Conservation (phyloP, 306 rosid species). For the Glycine latifolia region DNA sequence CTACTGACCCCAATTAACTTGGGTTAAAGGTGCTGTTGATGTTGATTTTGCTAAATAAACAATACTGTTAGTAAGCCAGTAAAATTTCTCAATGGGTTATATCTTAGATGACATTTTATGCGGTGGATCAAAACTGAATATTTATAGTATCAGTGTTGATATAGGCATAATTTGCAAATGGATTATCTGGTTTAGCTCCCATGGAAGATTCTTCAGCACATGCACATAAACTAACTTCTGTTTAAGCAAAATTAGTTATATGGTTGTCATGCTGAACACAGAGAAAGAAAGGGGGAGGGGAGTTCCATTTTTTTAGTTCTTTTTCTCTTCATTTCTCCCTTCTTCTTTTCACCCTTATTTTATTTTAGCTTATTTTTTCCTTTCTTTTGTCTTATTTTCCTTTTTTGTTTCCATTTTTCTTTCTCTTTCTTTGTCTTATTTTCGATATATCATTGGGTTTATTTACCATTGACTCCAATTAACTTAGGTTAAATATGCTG, state of each 20-base stretch:
- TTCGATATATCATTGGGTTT: no score
- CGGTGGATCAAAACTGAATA: conserved; percentile 1
- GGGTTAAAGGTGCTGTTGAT: no score
- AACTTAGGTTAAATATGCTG: no score
- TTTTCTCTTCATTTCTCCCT: no score
- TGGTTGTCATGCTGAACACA: background rate
- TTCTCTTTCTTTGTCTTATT: no score
- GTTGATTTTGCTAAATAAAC: conserved; percentile 14
- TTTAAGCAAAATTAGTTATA: conserved; percentile 10
- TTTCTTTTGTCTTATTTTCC: no score
- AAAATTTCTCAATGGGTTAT: conserved; percentile 12
- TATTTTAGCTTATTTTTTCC: no score
- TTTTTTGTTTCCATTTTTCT: no score
- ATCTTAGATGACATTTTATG: conserved; percentile 19
- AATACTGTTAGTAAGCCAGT: background rate
- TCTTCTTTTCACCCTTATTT: no score
- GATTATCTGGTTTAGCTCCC: conserved; percentile 3
- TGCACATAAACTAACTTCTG: background rate
- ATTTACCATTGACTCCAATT: no score
- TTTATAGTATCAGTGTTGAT: background rate
- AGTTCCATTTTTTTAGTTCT: no score
- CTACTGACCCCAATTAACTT: no score
- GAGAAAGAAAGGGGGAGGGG: background rate
- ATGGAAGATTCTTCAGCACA: background rate
- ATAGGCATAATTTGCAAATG: conserved; percentile 16